These are phyloP conservation scores for Phytophthora cajani DNA, from an alignment of 352 stramenopile genomes.

Conservation along the genomic window DNA sequence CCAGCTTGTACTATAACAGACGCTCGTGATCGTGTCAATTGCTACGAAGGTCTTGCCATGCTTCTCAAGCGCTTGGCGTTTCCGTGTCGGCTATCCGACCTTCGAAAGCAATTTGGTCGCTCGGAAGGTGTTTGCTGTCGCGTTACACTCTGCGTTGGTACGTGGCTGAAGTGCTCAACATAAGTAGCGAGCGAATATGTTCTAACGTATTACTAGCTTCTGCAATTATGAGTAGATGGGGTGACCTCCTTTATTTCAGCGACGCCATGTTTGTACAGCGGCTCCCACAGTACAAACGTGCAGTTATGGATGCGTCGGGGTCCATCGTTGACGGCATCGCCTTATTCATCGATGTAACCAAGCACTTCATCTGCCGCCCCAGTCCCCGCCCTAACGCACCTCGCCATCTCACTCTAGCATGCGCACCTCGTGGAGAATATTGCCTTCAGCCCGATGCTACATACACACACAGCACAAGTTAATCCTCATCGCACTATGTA, in stretches of 20 bases:
- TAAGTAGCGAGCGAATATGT: no score
- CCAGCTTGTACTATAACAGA: not conserved
- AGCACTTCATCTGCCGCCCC: conserved; percentile 15
- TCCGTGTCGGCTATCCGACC: not conserved
- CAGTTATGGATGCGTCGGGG: not conserved
- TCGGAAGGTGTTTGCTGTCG: conserved; percentile 3
- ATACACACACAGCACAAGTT: no score
- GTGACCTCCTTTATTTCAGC: not conserved
- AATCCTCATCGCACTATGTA: no score
- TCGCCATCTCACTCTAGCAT: not conserved
- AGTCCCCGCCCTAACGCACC: not conserved
- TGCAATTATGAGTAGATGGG: no score
- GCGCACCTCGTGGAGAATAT: no score
- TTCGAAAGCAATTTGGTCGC: conserved; percentile 4
- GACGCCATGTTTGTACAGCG: conserved; percentile 1
- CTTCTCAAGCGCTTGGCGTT: not conserved
- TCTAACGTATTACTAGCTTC: no score
- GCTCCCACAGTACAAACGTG: conserved; percentile 2
- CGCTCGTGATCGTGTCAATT: not conserved
- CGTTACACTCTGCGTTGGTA: not conserved
- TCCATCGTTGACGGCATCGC: not conserved
- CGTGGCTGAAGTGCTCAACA: not conserved
- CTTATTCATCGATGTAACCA: conserved; percentile 1
- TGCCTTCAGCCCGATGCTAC: no score
- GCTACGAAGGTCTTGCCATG: not conserved